phyloP scores from a whole-genome alignment of 306 rosid genomes.

The Quercus glauca region DNA sequence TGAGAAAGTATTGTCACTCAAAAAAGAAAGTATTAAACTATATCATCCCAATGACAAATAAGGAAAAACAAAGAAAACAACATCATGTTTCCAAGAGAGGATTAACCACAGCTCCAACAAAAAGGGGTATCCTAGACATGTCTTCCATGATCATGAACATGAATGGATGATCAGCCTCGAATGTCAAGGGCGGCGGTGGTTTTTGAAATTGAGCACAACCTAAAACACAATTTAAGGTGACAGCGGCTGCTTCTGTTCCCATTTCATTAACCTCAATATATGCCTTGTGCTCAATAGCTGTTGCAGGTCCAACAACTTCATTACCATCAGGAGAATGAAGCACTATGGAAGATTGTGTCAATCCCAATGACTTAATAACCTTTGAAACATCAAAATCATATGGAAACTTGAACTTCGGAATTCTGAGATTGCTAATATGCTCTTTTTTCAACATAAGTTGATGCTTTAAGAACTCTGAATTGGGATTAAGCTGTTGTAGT shows the following conservation, averaged over 20 bases:
- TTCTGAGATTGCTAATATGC: not conserved
- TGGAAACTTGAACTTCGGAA: slow-evolving; percentile 29
- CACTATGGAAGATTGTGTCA: slow-evolving; percentile 17
- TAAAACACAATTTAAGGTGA: not conserved
- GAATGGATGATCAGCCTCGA: slow-evolving; percentile 5
- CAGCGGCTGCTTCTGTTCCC: slow-evolving; percentile 17
- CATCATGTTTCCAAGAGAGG: not conserved
- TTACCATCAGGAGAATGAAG: not conserved
- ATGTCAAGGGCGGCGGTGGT: not conserved
- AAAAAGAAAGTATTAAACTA: too few species aligned
- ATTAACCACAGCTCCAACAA: slow-evolving; percentile 3
- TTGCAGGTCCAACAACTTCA: not conserved
- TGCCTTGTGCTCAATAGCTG: not conserved
- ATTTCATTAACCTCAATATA: slow-evolving; percentile 19
- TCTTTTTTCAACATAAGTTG: not conserved
- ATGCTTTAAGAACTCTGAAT: not conserved
- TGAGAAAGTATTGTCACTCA: too few species aligned
- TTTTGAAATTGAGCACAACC: too few species aligned
- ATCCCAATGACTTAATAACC: not conserved
- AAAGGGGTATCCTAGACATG: not conserved
- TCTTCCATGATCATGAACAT: not conserved
- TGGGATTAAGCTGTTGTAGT: not conserved
- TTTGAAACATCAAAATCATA: not conserved
- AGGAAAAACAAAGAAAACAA: too few species aligned
- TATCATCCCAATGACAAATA: too few species aligned